These are phyloP conservation scores for Thermothielavioides terrestris DNA, from an alignment of 495 filamentous ascomycete species.

Conservation along the genomic window DNA sequence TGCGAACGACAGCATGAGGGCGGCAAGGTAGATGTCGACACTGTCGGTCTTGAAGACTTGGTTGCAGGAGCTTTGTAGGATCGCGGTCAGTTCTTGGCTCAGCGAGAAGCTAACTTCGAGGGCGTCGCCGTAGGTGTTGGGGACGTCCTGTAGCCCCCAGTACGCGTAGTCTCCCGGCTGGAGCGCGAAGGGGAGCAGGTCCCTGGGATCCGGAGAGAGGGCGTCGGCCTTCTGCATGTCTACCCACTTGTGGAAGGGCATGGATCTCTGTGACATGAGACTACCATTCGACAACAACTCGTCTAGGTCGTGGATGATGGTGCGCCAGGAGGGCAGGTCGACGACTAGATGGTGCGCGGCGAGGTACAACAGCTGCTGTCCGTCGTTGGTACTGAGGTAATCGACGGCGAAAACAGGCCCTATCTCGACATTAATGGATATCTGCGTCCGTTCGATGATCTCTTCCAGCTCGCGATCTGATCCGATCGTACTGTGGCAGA, in stretches of 20 bases:
- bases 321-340: slow-evolving; percentile 62
- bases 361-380: slow-evolving; percentile 50
- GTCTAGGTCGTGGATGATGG: slow-evolving; percentile 60
- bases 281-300: slow-evolving; percentile 47
- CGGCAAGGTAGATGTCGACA: slow-evolving; percentile 41
- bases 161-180: slow-evolving; percentile 33
- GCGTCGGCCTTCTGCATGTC: slow-evolving; percentile 32
- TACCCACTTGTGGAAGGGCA: slow-evolving; percentile 60
- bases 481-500: slow-evolving; percentile 28
- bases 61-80: slow-evolving; percentile 37
- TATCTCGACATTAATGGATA: slow-evolving; percentile 31
- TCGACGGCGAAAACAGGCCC: slow-evolving; percentile 42
- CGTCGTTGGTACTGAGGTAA: slow-evolving; percentile 43
- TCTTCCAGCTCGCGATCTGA: slow-evolving; percentile 33
- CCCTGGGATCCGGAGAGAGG: slow-evolving; percentile 16
- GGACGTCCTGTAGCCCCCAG: slow-evolving; percentile 38
- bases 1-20: slow-evolving; percentile 41
- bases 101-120: slow-evolving; percentile 34
- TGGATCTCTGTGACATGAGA: slow-evolving; percentile 29
- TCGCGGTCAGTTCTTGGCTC: slow-evolving; percentile 33
- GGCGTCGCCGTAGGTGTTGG: slow-evolving; percentile 40
- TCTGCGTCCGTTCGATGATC: slow-evolving; percentile 31
- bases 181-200: slow-evolving; percentile 24
- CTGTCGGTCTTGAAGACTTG: slow-evolving; percentile 38
- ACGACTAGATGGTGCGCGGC: slow-evolving; percentile 60